These are phyloP conservation scores for Pythium aristosporum DNA, from an alignment of 352 stramenopile genomes.

Conservation along the genomic window DNA sequence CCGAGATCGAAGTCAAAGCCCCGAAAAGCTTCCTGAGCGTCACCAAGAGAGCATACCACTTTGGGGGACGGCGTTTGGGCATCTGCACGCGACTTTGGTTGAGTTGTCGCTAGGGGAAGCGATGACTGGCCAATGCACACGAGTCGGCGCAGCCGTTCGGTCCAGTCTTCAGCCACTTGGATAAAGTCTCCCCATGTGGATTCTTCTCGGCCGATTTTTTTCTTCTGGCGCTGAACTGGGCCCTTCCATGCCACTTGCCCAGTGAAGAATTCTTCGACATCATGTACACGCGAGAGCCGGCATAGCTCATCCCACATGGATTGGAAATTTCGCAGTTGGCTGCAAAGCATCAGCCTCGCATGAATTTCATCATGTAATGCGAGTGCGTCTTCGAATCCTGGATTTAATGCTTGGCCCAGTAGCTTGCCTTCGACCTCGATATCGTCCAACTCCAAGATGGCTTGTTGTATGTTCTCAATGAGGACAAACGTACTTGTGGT, in stretches of 20 bases:
- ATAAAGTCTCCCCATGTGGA: constrained; percentile 38
- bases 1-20: constrained; percentile 54
- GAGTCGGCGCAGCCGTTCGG: constrained; percentile 40
- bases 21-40: constrained; percentile 44
- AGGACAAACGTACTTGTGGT: constrained; percentile 15
- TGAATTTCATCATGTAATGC: constrained; percentile 35
- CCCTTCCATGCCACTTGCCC: constrained; percentile 27
- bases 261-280: constrained; percentile 66
- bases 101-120: too few relatives aligned
- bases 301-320: constrained; percentile 43
- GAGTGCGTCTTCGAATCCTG: constrained; percentile 35
- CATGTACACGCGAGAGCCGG: constrained; percentile 50
- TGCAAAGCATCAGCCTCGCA: constrained; percentile 32
- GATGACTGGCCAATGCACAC: constrained; percentile 35
- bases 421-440: constrained; percentile 13
- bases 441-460: constrained; percentile 21
- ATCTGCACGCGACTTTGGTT: constrained; percentile 1
- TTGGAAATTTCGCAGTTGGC: constrained; percentile 43
- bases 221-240: constrained; percentile 16
- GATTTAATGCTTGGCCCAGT: constrained; percentile 40
- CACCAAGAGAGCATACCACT: constrained; percentile 38
- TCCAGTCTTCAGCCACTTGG: constrained; percentile 36
- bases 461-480: constrained; percentile 14
- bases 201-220: constrained; percentile 18
- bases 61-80: constrained; percentile 14